Evolutionary conservation across 2,329 filamentous ascomycete genomes (phyloP), one percentile per base, ranked within the genome.

Genomic region (Cladosporium oxysporum): DNA sequence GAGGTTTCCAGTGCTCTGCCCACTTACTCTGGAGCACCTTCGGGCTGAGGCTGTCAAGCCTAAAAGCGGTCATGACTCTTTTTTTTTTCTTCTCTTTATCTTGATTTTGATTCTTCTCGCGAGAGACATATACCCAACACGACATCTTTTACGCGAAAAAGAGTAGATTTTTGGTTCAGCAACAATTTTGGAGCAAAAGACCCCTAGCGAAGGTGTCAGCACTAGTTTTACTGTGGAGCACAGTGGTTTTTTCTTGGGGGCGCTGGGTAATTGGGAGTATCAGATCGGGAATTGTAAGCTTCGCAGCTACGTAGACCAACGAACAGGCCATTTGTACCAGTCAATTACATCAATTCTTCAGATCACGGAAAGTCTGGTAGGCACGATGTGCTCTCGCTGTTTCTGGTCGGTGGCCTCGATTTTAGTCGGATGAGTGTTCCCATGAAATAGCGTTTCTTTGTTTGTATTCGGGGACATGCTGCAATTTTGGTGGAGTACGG

Each of bases 111-210:
- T 53, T 33, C 16, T 21, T 12, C 41, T 47, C 18, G 52, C 52
- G 4, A 21, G 52, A 55, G 52, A 55, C 52, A 21, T 55, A 55
- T 55, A 55, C 52, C 52, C 52, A 55, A 33, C 28, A 55, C 29
- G 31, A 29, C 52, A 55, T 55, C 18, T 33, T 21, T 55, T 55
- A 55, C 26, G 52, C 28, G 14, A 18, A 12, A 35, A 10, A 35
- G 23, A 35, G 33, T 3, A 35, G 33, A 35, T 1, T 5, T 35
- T 35, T 35, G 21, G 33, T 11, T 55, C 16, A 55, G 41, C 41
- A 47, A 10, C 10, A 35, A 47, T 21, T 47, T 47, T 7, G 41
- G 41, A 44, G 18, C 21, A n/a, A 10, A 10, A n/a, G 18, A 1
- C 11, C 12, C n/a, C n/a, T n/a, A n/a, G 3, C 8, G 41, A 21